Conservation (phyloP, 768 basidiomycete species). For the Leccinum uliginosum region DNA sequence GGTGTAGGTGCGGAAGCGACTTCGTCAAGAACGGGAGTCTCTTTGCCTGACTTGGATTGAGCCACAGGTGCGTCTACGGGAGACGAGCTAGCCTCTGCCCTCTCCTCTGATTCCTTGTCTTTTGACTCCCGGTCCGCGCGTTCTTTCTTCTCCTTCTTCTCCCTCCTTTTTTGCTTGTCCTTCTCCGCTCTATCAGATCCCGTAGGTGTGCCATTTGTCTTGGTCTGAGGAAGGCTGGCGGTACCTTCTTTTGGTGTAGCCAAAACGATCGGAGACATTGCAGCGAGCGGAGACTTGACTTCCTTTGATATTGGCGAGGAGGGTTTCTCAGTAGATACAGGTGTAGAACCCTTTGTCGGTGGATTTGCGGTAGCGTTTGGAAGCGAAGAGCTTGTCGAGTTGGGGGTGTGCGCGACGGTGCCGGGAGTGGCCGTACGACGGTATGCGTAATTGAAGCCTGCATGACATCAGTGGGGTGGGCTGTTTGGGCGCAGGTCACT, state of each 20-base stretch:
- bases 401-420: slow-evolving; percentile 55
- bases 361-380: slow-evolving; percentile 35
- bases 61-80: slow-evolving; percentile 18
- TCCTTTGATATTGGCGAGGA: slow-evolving; percentile 28
- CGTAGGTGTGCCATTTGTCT: slow-evolving; percentile 31
- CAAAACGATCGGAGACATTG: slow-evolving; percentile 32
- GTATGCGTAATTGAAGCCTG: slow-evolving; percentile 96
- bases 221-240: slow-evolving; percentile 29
- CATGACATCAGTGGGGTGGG: slow-evolving; percentile 5
- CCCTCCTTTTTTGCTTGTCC: slow-evolving; percentile 55
- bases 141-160: slow-evolving; percentile 61
- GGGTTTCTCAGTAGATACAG: slow-evolving; percentile 34
- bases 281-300: slow-evolving; percentile 33
- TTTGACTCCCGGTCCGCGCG: slow-evolving; percentile 40
- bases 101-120: slow-evolving; percentile 36
- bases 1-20: slow-evolving; percentile 21
- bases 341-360: slow-evolving; percentile 32
- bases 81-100: slow-evolving; percentile 26
- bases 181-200: slow-evolving; percentile 49
- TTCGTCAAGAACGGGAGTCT: slow-evolving; percentile 32
- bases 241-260: slow-evolving; percentile 34
- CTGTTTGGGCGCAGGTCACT: slow-evolving; percentile 15
- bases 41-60: slow-evolving; percentile 37
- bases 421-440: slow-evolving; percentile 62
- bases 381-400: slow-evolving; percentile 49